These are phyloP conservation scores for Eutypa lata DNA, from an alignment of 2,329 filamentous ascomycete species.

Conservation along the genomic window DNA sequence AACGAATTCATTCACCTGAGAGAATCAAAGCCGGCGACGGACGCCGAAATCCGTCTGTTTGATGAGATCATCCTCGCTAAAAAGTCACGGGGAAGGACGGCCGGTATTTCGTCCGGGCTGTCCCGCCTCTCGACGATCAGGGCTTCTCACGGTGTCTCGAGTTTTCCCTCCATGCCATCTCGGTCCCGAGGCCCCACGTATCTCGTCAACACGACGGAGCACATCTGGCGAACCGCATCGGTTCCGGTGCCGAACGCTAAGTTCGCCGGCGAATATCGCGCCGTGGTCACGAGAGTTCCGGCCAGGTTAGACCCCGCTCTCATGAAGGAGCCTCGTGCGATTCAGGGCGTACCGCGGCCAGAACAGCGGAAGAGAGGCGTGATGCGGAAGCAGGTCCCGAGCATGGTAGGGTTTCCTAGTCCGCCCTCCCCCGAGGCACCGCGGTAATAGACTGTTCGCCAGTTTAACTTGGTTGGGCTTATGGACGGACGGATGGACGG, in stretches of 20 bases:
- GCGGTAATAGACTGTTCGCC: slow-evolving; percentile 4
- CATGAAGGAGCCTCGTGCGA: slow-evolving; percentile 88
- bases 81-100: slow-evolving; percentile 62
- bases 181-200: slow-evolving; percentile 52
- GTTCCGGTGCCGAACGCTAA: slow-evolving; percentile 59
- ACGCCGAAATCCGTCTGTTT: slow-evolving; percentile 70
- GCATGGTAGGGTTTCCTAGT: slow-evolving; percentile 28
- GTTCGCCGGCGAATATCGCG: slow-evolving; percentile 61
- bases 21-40: slow-evolving; percentile 60
- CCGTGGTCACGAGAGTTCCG: slow-evolving; percentile 64
- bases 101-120: slow-evolving; percentile 62
- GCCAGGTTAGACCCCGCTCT: slow-evolving; percentile 79
- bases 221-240: slow-evolving; percentile 72
- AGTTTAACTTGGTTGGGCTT: too few species aligned
- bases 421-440: slow-evolving; percentile 23
- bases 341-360: slow-evolving; percentile 77
- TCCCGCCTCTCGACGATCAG: slow-evolving; percentile 60
- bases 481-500: too few species aligned
- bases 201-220: slow-evolving; percentile 70
- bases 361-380: slow-evolving; percentile 50
- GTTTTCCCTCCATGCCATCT: slow-evolving; percentile 33
- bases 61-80: slow-evolving; percentile 84
- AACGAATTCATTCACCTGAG: slow-evolving; percentile 85
- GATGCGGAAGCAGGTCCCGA: slow-evolving; percentile 54
- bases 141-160: slow-evolving; percentile 50